phyloP scores from a whole-genome alignment of 2,329 filamentous ascomycete species.

The Emmonsiellopsis sp. region DNA sequence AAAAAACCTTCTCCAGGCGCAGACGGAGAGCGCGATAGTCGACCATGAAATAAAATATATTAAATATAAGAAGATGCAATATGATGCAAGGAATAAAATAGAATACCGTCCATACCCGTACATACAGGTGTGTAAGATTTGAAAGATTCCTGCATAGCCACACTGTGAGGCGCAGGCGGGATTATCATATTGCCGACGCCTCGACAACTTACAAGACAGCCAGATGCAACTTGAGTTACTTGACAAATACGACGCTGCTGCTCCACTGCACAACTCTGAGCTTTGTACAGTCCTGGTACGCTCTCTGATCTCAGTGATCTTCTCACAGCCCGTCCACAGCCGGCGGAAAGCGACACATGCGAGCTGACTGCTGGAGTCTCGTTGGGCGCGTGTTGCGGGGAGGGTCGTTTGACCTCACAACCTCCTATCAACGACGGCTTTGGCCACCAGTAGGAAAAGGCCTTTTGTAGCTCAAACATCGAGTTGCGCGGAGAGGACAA shows the following conservation, averaged over 20 bases:
- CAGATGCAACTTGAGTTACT: neutral
- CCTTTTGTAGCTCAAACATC: neutral
- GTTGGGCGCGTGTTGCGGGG: neutral
- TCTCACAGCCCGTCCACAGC: neutral
- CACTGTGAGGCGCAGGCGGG: neutral
- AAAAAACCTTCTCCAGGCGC: neutral
- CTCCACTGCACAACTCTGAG: no score
- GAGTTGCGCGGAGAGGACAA: neutral
- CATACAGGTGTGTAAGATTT: neutral
- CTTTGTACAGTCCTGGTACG: no score
- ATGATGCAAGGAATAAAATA: no score
- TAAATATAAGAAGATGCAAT: no score
- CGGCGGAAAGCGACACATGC: neutral
- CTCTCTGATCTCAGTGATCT: no score
- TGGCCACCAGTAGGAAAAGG: neutral
- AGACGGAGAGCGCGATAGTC: neutral
- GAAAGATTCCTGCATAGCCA: slow-evolving; percentile 3
- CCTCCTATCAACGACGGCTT: neutral
- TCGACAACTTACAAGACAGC: neutral
- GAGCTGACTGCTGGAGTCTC: neutral
- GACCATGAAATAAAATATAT: neutral
- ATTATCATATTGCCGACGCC: neutral
- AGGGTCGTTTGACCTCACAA: neutral
- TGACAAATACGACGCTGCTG: neutral
- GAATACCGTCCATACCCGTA: neutral